Conservation (phyloP, 1,284 basidiomycete genomes). For the Leccinum fuscescens region DNA sequence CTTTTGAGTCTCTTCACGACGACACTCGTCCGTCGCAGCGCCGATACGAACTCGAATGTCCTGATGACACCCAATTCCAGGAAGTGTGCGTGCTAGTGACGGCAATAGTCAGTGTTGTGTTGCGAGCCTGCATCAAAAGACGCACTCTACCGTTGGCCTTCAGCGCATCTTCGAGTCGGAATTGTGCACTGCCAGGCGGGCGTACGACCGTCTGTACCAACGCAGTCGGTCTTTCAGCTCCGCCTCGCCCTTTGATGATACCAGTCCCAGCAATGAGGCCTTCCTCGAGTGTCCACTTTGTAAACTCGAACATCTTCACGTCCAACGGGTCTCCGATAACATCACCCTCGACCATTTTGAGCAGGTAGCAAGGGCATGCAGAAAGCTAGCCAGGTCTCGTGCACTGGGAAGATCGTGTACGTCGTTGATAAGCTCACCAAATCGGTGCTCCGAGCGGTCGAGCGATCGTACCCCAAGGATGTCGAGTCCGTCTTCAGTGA, state of each 20-base stretch:
- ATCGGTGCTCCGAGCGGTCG: conserved; percentile 72
- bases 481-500: conserved; percentile 97
- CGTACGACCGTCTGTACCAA: conserved; percentile 96
- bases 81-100: conserved; percentile 83
- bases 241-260: conserved; percentile 63
- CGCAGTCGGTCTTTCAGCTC: conserved; percentile 76
- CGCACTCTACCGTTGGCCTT: conserved; percentile 74
- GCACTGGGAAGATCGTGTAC: conserved; percentile 81
- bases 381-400: conserved; percentile 76
- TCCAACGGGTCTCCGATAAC: conserved; percentile 95
- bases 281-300: conserved; percentile 95
- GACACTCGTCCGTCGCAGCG: conserved; percentile 94
- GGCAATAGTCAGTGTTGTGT: conserved; percentile 9
- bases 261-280: conserved; percentile 71
- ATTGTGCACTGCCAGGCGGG: conserved; percentile 88
- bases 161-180: conserved; percentile 90
- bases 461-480: conserved; percentile 89
- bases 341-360: conserved; percentile 90
- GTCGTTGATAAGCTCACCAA: conserved; percentile 89
- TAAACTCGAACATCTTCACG: conserved; percentile 97
- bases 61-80: conserved; percentile 95
- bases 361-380: conserved; percentile 95
- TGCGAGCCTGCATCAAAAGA: neutral
- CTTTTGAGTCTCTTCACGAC: conserved; percentile 95
- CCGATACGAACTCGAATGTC: conserved; percentile 95